phyloP scores from a whole-genome alignment of 2,329 filamentous ascomycete genomes.

The Magnaporthiopsis rhizophila region DNA sequence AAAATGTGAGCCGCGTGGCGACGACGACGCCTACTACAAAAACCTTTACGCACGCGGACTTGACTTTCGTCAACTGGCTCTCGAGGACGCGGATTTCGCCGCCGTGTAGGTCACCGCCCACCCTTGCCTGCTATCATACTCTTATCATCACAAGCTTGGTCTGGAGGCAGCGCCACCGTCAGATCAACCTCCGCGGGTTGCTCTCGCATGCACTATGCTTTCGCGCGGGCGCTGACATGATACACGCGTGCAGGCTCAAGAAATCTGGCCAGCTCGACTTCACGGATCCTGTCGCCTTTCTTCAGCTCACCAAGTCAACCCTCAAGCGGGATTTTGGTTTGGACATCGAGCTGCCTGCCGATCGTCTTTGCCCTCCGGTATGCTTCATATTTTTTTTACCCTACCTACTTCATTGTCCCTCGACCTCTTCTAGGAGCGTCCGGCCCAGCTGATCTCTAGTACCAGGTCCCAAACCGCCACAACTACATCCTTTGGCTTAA shows the following conservation, averaged over 20 bases:
- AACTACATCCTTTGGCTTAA: constrained; percentile 92
- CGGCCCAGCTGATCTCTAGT: not conserved
- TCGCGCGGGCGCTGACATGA: not conserved
- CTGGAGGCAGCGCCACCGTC: too few species aligned
- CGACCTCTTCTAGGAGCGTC: not conserved
- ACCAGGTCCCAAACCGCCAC: constrained; percentile 49
- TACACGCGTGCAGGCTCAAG: constrained; percentile 24
- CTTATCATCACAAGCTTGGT: too few species aligned
- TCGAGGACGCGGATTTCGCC: too few species aligned
- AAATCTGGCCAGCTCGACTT: constrained; percentile 61
- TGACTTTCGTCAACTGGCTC: too few species aligned
- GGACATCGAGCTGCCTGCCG: constrained; percentile 59
- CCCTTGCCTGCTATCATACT: too few species aligned
- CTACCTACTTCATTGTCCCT: too few species aligned
- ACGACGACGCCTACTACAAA: too few species aligned
- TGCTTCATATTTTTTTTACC: constrained; percentile 14
- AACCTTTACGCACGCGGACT: too few species aligned
- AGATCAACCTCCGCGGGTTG: too few species aligned
- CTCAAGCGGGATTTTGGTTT: constrained; percentile 70
- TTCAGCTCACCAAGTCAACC: constrained; percentile 74
- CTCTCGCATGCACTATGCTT: too few species aligned
- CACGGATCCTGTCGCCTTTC: constrained; percentile 64
- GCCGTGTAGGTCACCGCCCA: too few species aligned
- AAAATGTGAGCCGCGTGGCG: too few species aligned
- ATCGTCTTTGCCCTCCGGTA: constrained; percentile 83